Percentiles rank a stretch among this genome's conserved stretches.
Conservation (phyloP, 106 monocot species). For the Dioscorea alata region DNA sequence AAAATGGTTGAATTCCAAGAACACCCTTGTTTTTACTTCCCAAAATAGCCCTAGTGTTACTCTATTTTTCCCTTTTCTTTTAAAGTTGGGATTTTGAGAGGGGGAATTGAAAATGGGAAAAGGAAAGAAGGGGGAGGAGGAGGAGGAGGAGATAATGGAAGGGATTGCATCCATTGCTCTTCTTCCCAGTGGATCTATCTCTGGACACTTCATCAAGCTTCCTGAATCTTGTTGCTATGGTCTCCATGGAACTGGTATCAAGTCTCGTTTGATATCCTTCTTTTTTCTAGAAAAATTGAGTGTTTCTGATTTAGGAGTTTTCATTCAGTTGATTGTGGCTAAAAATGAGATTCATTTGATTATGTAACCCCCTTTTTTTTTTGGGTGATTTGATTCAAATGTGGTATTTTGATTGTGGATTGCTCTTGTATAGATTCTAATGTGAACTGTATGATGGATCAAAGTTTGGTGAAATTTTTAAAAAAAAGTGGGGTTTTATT, state of each 20-base stretch:
- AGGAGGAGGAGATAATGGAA: conserved; percentile 44
- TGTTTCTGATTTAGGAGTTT: too few species aligned
- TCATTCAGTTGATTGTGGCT: too few species aligned
- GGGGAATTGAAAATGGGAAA: neutral
- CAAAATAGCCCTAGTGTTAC: neutral
- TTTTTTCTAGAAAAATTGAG: neutral
- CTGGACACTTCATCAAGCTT: conserved; percentile 80
- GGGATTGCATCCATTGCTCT: conserved; percentile 87
- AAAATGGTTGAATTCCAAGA: neutral
- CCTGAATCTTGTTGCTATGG: conserved; percentile 82
- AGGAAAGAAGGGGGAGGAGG: conserved; percentile 1
- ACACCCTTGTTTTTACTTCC: neutral
- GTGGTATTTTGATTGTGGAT: neutral
- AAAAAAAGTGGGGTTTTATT: too few species aligned
- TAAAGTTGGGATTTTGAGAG: neutral
- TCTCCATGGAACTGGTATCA: conserved; percentile 76
- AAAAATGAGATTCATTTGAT: too few species aligned
- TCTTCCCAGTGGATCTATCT: conserved; percentile 66
- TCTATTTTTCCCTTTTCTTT: too few species aligned
- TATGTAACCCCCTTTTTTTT: too few species aligned
- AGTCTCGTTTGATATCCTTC: neutral
- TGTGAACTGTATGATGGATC: too few species aligned
- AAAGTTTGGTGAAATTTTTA: too few species aligned
- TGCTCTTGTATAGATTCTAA: too few species aligned
- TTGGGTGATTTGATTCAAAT: neutral